Percentiles rank a stretch among this genome's conserved stretches.
Conservation (phyloP, 2,329 filamentous ascomycete species). For the Alternaria ventricosa region DNA sequence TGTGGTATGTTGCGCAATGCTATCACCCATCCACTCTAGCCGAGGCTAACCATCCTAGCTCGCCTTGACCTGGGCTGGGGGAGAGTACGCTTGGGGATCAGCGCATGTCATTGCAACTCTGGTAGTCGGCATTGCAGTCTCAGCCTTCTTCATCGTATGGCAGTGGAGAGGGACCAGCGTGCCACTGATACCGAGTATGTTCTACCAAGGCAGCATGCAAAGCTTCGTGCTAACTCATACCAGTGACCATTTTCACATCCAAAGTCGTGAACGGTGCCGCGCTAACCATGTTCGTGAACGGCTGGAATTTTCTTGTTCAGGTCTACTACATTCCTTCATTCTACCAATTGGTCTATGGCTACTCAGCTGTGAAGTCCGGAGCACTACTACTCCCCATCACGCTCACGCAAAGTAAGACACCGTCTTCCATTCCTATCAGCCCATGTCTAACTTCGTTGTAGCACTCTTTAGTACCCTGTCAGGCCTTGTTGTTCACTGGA, state of each 20-base stretch:
- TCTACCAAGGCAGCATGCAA: background rate
- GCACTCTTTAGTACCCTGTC: slow-evolving; percentile 30
- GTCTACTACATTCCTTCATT: slow-evolving; percentile 69
- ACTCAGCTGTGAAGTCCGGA: slow-evolving; percentile 58
- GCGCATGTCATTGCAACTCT: slow-evolving; percentile 60
- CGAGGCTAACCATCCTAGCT: slow-evolving; percentile 16
- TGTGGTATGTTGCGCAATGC: slow-evolving; percentile 50
- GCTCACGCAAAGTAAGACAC: slow-evolving; percentile 46
- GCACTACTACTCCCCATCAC: slow-evolving; percentile 56
- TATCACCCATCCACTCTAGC: background rate
- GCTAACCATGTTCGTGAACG: slow-evolving; percentile 62
- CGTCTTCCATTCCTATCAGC: accelerated
- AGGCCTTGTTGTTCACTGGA: slow-evolving; percentile 25
- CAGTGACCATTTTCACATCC: slow-evolving; percentile 26
- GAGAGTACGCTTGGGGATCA: slow-evolving; percentile 61
- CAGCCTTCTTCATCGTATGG: slow-evolving; percentile 59
- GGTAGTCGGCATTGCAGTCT: slow-evolving; percentile 56
- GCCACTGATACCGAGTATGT: slow-evolving; percentile 63
- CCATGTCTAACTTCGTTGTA: background rate
- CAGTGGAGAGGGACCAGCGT: slow-evolving; percentile 65
- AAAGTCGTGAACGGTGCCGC: slow-evolving; percentile 25
- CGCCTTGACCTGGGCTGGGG: slow-evolving; percentile 65
- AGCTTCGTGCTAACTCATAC: background rate
- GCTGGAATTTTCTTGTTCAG: slow-evolving; percentile 65
- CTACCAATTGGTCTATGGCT: slow-evolving; percentile 64